Evolutionary conservation across 495 filamentous ascomycete genomes (phyloP), one percentile per base, ranked within the genome.

Genomic region (Daldinia vernicosa): DNA sequence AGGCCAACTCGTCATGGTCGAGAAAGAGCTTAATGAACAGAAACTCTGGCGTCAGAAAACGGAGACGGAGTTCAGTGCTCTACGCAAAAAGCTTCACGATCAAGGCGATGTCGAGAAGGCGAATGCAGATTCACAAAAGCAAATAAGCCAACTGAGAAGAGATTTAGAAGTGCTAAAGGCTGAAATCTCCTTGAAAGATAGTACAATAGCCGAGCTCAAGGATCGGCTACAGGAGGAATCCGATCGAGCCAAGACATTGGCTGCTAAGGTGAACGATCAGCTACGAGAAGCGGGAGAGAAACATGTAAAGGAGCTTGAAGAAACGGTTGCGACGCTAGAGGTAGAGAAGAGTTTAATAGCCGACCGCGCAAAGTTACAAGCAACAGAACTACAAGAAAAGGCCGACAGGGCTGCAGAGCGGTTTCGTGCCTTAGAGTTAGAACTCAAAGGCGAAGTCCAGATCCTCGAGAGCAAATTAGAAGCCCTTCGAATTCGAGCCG

Each of bases 391-490:
- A 50, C 87, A 87, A 62, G 90, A 91, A 70, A 91, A 90, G 67
- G 82, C 90, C 3, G 89, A 92, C 53, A 87, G 92, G 66, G 92
- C 93, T 66, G 85, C 86, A 60, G 92, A 97, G 77, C 88, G 88
- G 37, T 87, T 89, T 2, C 85, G 86, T 6, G 84, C 88, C 17
- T 77, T 88, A 9, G 94, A 98, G 74, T 77, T 90, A 7, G 96
- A 98, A 77, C 81, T 95, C 74, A 93, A 92, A 72, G 87, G 85
- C 15, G 96, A 99, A 79, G 90, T 94, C 2, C 81, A 92, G 81
- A 85, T 88, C 32, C 84, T 98, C 72, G 96, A 99, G 80, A 91
- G 90, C 74, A 95, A 95, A 74, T 85, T 98, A 72, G 96, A 99
- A 75, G 90, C 91, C 39, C 87, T 97, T 75, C 89, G 96, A 17